Conservation (phyloP, 495 filamentous ascomycete species). For the Cercophora sp. region DNA sequence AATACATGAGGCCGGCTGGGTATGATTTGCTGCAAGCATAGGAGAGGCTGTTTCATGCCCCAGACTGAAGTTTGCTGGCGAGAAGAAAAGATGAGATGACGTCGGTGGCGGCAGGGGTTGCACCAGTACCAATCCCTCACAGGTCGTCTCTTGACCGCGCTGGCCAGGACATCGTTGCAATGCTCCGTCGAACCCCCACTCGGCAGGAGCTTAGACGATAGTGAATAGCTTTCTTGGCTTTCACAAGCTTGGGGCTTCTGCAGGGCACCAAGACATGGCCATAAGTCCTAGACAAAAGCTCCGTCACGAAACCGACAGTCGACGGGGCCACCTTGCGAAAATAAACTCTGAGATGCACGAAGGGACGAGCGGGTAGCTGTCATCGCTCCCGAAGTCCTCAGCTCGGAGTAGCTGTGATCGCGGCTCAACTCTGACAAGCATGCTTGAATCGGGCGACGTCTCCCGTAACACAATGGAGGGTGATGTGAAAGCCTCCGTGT, state of each 20-base stretch:
- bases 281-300: background rate
- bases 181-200: background rate
- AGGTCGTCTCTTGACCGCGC: background rate
- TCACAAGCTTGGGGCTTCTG: background rate
- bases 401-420: conserved; percentile 1
- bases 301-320: background rate
- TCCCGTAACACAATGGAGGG: conserved; percentile 1
- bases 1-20: too few species aligned
- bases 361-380: conserved; percentile 12
- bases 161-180: background rate
- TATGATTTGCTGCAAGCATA: too few species aligned
- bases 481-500: too few species aligned
- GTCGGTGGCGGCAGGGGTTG: conserved; percentile 21
- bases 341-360: conserved; percentile 2
- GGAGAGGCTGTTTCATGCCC: too few species aligned
- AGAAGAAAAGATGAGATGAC: conserved; percentile 13
- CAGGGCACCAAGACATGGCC: conserved; percentile 5
- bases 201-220: too few species aligned
- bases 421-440: conserved; percentile 12
- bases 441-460: conserved; percentile 8
- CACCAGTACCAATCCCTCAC: too few species aligned
- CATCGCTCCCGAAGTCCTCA: background rate
- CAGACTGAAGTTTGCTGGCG: background rate
- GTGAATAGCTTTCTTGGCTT: background rate
- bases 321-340: background rate